Evolutionary conservation across 139 green algal species (phyloP).

Genomic region (Coelastrella sp.): DNA sequence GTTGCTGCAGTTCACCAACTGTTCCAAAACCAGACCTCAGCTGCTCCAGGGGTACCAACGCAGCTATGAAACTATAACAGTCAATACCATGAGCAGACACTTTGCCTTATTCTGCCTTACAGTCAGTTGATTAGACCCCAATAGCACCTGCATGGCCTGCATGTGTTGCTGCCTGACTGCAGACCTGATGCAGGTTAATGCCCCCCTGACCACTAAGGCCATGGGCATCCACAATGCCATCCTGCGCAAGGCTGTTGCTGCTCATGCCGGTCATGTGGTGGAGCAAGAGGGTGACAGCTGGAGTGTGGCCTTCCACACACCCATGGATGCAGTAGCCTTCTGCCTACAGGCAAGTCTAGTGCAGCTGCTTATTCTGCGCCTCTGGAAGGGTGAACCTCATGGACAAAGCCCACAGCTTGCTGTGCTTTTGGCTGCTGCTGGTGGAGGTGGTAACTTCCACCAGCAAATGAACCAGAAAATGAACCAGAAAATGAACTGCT

Average conservation of each 20-base stretch:
- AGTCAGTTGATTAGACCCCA: too few relatives aligned
- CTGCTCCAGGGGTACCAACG: too few relatives aligned
- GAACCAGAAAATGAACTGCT: too few relatives aligned
- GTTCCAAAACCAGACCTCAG: too few relatives aligned
- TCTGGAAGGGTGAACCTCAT: not conserved
- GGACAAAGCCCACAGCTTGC: not conserved
- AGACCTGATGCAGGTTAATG: slow-evolving; percentile 30
- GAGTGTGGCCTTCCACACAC: slow-evolving; percentile 58
- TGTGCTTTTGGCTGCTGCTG: not conserved
- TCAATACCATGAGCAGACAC: too few relatives aligned
- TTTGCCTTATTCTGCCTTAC: too few relatives aligned
- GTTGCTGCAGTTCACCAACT: too few relatives aligned
- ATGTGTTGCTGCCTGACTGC: not conserved
- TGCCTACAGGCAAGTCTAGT: slow-evolving; percentile 32
- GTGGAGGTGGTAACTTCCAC: too few relatives aligned
- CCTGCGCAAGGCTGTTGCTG: slow-evolving; percentile 15
- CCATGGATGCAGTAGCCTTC: slow-evolving; percentile 56
- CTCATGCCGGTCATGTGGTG: slow-evolving; percentile 30
- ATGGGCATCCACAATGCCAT: slow-evolving; percentile 49
- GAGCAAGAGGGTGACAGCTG: slow-evolving; percentile 64
- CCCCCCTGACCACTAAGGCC: slow-evolving; percentile 18
- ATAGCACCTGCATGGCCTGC: not conserved
- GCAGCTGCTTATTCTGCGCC: not conserved
- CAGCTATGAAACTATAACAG: too few relatives aligned
- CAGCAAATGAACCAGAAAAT: too few relatives aligned